Evolutionary conservation across 2,329 filamentous ascomycete genomes (phyloP).

Genomic region (Pseudopithomyces chartarum): DNA sequence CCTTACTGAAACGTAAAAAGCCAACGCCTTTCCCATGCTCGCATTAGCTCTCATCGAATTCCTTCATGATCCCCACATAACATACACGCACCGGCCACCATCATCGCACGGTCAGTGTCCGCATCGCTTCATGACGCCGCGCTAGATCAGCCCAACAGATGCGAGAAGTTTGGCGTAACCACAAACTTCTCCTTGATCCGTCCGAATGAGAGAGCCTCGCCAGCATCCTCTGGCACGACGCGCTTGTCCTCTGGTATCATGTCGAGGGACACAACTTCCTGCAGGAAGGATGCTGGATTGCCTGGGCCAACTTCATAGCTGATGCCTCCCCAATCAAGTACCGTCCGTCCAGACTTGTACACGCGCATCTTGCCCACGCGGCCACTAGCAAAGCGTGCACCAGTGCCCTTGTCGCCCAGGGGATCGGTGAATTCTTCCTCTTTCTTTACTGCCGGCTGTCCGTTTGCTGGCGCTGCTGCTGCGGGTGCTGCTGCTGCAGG

Average conservation of each 20-base stretch:
- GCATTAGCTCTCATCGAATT: background rate
- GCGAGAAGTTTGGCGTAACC: conserved; percentile 64
- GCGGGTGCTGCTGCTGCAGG: conserved; percentile 16
- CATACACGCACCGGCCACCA: background rate
- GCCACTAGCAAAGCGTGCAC: conserved; percentile 55
- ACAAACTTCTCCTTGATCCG: conserved; percentile 69
- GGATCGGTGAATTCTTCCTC: conserved; percentile 35
- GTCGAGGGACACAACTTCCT: conserved; percentile 59
- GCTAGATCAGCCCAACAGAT: conserved; percentile 48
- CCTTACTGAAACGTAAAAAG: background rate
- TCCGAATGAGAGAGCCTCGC: conserved; percentile 61
- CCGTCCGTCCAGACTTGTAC: conserved; percentile 65
- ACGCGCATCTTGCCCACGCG: conserved; percentile 65
- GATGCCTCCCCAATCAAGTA: conserved; percentile 67
- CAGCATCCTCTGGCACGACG: conserved; percentile 40
- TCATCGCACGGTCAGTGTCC: background rate
- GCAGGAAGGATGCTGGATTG: conserved; percentile 61
- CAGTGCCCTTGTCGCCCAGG: conserved; percentile 16
- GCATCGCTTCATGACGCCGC: conserved; percentile 3
- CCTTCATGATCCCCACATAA: background rate
- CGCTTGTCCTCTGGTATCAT: conserved; percentile 42
- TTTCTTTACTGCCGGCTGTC: conserved; percentile 27
- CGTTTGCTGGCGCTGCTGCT: background rate
- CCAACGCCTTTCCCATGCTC: background rate
- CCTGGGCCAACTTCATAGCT: conserved; percentile 63